phyloP scores from a whole-genome alignment of 2,329 filamentous ascomycete species.

The Salinomyces thailandicus region DNA sequence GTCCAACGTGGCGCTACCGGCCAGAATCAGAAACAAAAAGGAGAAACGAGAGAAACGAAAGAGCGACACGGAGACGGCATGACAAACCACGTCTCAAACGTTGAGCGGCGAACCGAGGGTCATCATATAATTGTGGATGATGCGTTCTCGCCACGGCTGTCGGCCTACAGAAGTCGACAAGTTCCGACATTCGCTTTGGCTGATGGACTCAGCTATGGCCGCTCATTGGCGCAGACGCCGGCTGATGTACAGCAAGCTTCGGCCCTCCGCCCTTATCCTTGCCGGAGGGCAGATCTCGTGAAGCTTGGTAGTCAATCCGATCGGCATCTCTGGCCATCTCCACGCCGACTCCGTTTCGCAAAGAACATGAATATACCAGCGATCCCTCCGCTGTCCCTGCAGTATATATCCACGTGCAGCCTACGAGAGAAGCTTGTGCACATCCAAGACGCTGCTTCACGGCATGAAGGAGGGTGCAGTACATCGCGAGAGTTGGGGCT shows the following conservation, averaged over 20 bases:
- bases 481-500: too few species aligned
- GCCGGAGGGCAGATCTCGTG: background rate
- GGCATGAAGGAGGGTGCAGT: too few species aligned
- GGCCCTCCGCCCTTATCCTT: background rate
- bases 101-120: slow-evolving; percentile 1
- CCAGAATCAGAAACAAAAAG: background rate
- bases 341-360: background rate
- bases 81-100: background rate
- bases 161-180: background rate
- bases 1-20: background rate
- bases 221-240: background rate
- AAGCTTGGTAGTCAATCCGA: background rate
- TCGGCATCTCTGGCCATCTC: background rate
- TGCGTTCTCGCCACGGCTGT: background rate
- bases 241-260: background rate
- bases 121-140: background rate
- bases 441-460: too few species aligned
- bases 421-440: too few species aligned
- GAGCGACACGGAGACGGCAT: background rate
- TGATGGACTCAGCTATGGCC: background rate
- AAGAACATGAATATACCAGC: too few species aligned
- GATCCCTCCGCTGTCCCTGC: too few species aligned
- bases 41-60: background rate
- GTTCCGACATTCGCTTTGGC: background rate
- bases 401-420: too few species aligned